These are phyloP conservation scores for Ceriops zippeliana DNA, from an alignment of 345 rosid species.

Conservation along the genomic window DNA sequence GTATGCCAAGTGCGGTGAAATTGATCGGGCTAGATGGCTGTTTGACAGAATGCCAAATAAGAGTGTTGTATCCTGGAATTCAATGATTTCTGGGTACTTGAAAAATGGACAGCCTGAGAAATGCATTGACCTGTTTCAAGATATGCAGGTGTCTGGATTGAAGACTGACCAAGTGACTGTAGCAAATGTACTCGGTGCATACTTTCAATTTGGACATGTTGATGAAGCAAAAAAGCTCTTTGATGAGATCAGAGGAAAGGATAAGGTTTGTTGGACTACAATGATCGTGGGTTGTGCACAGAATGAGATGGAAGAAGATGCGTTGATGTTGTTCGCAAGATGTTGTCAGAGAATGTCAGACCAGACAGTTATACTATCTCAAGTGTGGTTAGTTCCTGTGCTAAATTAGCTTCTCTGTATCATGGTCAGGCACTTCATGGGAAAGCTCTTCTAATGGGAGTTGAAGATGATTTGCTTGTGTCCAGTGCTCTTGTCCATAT, in stretches of 20 bases:
- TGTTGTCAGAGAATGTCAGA: slow-evolving; percentile 37
- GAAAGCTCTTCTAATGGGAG: slow-evolving; percentile 42
- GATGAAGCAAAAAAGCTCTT: slow-evolving; percentile 39
- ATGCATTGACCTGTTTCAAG: slow-evolving; percentile 43
- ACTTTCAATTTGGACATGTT: slow-evolving; percentile 30
- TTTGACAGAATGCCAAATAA: slow-evolving; percentile 36
- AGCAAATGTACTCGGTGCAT: slow-evolving; percentile 47
- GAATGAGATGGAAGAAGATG: slow-evolving; percentile 53
- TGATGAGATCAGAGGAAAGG: slow-evolving; percentile 38
- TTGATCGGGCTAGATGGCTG: slow-evolving; percentile 43
- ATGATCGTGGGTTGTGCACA: slow-evolving; percentile 58
- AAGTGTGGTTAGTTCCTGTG: slow-evolving; percentile 48
- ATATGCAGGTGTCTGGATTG: slow-evolving; percentile 39
- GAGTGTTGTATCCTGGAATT: slow-evolving; percentile 54
- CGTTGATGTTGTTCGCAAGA: slow-evolving; percentile 37
- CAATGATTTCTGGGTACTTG: slow-evolving; percentile 49
- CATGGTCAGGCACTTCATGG: slow-evolving; percentile 53
- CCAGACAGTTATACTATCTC: slow-evolving; percentile 50
- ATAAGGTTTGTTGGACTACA: slow-evolving; percentile 53
- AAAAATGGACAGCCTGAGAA: slow-evolving; percentile 40
- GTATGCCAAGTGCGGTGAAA: slow-evolving; percentile 55
- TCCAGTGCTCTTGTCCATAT: slow-evolving; percentile 51
- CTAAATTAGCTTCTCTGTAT: slow-evolving; percentile 47
- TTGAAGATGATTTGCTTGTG: slow-evolving; percentile 44
- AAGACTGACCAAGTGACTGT: slow-evolving; percentile 48